Conservation (phyloP, 176 grass and related monocot genomes). For the Rhynchospora pubera region DNA sequence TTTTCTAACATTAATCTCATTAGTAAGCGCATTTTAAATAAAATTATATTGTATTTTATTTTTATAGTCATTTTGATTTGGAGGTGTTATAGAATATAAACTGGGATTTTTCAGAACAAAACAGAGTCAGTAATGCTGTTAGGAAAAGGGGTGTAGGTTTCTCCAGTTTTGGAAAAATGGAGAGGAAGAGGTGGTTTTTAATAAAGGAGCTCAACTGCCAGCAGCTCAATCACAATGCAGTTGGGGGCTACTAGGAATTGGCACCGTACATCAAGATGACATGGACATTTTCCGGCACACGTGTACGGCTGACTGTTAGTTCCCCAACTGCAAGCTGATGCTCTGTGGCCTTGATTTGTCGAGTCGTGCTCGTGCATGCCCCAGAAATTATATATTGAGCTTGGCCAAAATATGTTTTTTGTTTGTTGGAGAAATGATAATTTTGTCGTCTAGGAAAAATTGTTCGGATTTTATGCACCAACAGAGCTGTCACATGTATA, state of each 20-base stretch:
- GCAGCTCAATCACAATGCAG: not conserved
- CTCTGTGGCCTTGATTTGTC: not conserved
- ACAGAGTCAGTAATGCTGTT: not conserved
- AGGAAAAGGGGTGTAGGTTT: not conserved
- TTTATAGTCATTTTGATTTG: not conserved
- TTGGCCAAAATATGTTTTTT: not conserved
- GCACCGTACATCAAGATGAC: conserved; percentile 2
- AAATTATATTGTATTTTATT: not conserved
- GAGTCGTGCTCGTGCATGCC: not conserved
- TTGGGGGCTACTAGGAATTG: not conserved
- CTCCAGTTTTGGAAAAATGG: not conserved
- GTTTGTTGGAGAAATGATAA: too few relatives aligned
- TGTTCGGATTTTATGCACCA: too few relatives aligned
- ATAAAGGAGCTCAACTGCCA: conserved; percentile 26
- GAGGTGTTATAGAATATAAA: too few relatives aligned
- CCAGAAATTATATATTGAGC: not conserved
- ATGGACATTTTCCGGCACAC: not conserved
- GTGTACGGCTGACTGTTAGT: not conserved
- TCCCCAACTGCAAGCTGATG: not conserved
- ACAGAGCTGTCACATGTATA: too few relatives aligned
- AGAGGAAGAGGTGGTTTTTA: not conserved
- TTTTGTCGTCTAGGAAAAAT: too few relatives aligned
- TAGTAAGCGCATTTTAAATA: not conserved
- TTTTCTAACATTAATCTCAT: not conserved
- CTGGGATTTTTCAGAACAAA: not conserved